Evolutionary conservation across 495 filamentous ascomycete genomes (phyloP), one percentile per base, ranked within the genome.

Genomic region (Penicillium atrosanguineum): DNA sequence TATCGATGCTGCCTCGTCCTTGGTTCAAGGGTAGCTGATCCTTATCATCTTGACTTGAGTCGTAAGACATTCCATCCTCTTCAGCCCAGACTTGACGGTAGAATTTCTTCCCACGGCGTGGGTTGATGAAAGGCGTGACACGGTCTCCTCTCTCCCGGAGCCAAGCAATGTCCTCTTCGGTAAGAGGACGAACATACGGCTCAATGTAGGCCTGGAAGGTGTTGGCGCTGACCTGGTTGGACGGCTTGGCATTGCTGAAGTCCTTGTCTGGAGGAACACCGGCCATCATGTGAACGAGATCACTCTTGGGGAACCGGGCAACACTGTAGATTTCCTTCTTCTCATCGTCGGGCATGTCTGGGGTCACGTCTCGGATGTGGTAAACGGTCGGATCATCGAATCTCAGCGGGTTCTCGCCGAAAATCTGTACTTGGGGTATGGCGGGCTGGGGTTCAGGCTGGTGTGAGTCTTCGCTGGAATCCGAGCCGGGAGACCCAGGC

Each of bases 301-400:
- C 90, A 50, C 80, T 83, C 26, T 78, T 74, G 0, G 94, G 94
- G 64, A 95, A 99, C 6, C 77, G 71, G 7, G 89, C 83, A 7
- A 99, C 94, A 12, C 88, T 89, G 69, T 88, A 95, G 39, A 97
- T 90, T 55, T 90, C 82, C 52, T 85, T 86, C 67, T 87, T 88
- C 55, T 93, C 86, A 6, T 91, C 88, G 55, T 91, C 85, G 4
- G 80, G 81, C 84, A 93, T 95, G 39, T 79, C 85, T 4, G 82
- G 76, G 6, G 77, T 80, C 8, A 91, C 74, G 1, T 87, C 79
- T 14, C 87, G 86, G 52, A 99, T 96, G 50, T 97, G 87, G 70
- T 99, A 99, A 44, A 97, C 79, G 36, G 92, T 97, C 0, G 92
- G 90, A 63, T 99, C 94, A 58, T 90, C 87, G 58, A 91, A 96